Evolutionary conservation across 768 basidiomycete species (phyloP), one percentile per base, ranked within the genome.

Genomic region (Leucocoprinus birnbaumii): DNA sequence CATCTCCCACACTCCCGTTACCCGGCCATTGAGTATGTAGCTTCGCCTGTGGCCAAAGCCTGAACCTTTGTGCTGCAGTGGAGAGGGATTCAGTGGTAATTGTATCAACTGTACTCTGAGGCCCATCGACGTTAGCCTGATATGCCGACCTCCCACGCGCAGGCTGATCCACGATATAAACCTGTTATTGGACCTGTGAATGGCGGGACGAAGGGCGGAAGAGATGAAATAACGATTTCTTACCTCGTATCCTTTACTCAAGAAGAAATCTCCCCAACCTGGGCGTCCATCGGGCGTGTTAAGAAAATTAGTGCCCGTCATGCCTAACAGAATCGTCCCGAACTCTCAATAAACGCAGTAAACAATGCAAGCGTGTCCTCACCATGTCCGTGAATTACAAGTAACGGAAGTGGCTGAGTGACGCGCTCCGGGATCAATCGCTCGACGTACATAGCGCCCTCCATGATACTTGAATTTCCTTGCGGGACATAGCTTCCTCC

Each of bases 251-350:
- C 79, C 80, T 59, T 75, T 58, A 48, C 69, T 64, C 54, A 82
- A 60, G 52, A 82, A 79, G 62, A 77, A 80, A 64, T 82, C 80
- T n/a, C 76, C 76, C 80, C 80, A 82, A n/a, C 80, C 80, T 9
- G 70, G 62, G 57, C 78, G 69, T 22, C 78, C 79, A 61, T 82
- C 80, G 1, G 80, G 79, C 0, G 80, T 82, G 52, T 80, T 80
- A 42, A 82, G 61, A 61, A 80, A 78, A 51, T 71, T 78, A 14
- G 77, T 73, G 38, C 78, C 80, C 6, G 79, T 80, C 80, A 80
- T 80, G 21, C 74, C 73, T 74, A 18, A 37, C 19, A 10, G 11
- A 18, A 21, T n/a, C n/a, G 16, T 44, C 43, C 16, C 40, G 42
- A n/a, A 1, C 26, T 40, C 22, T 43, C 41, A 21, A 22, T n/a